Evolutionary conservation across 2,329 filamentous ascomycete species (phyloP).

Genomic region (Phaeosphaeriaceae sp.): DNA sequence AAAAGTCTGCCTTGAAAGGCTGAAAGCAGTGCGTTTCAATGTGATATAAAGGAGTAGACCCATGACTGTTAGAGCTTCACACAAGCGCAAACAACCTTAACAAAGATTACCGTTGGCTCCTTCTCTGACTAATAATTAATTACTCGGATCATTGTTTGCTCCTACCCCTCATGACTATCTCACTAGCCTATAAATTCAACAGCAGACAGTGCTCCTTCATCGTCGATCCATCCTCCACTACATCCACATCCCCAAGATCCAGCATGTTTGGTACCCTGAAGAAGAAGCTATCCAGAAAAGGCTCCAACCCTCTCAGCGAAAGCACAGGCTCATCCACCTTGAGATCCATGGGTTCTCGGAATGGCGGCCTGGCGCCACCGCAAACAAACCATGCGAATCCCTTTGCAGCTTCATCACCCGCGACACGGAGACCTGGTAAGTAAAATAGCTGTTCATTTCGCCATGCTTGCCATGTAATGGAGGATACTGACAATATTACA

Average conservation of each 20-base stretch:
- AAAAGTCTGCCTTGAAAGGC: not conserved
- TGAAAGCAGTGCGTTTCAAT: not conserved
- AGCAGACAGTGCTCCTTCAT: slow-evolving; percentile 5
- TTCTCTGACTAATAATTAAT: not conserved
- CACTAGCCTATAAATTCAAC: slow-evolving; percentile 10
- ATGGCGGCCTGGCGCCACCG: slow-evolving; percentile 23
- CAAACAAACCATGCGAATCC: slow-evolving; percentile 17
- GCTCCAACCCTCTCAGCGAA: no score
- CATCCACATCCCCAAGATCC: slow-evolving; percentile 15
- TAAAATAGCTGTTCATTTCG: not conserved
- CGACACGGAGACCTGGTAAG: slow-evolving; percentile 50
- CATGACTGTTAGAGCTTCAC: not conserved
- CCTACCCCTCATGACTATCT: slow-evolving; percentile 20
- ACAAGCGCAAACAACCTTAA: slow-evolving; percentile 3
- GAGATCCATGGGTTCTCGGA: not conserved
- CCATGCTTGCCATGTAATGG: not conserved
- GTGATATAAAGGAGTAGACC: slow-evolving; percentile 1
- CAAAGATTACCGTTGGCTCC: slow-evolving; percentile 1
- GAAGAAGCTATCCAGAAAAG: no score
- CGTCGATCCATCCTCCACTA: slow-evolving; percentile 4
- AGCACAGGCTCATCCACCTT: no score
- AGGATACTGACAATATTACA: slow-evolving; percentile 14
- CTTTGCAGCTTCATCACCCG: slow-evolving; percentile 30
- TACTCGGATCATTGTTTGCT: slow-evolving; percentile 1
- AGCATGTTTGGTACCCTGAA: no score